These are phyloP conservation scores for Entomortierella beljakovae DNA, from an alignment of 192 early-diverging fungal genomes.

Conservation along the genomic window DNA sequence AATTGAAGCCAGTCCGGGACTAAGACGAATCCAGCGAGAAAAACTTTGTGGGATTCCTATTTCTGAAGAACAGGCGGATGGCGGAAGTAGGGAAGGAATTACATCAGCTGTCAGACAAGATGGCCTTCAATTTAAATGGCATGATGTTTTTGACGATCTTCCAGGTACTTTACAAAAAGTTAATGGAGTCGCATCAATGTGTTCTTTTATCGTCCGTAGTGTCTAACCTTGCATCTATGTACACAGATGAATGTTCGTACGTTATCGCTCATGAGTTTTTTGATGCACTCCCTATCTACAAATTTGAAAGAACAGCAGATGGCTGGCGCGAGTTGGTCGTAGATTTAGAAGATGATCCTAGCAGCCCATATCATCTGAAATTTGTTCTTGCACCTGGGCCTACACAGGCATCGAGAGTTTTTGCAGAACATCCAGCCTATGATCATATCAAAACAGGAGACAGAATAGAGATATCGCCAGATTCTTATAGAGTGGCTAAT, in stretches of 20 bases:
- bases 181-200: not conserved
- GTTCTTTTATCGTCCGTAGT: too few relatives aligned
- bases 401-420: slow-evolving; percentile 65
- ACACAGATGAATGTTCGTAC: slow-evolving; percentile 67
- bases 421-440: slow-evolving; percentile 55
- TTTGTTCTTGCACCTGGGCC: slow-evolving; percentile 73
- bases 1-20: slow-evolving; percentile 85
- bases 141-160: slow-evolving; percentile 74
- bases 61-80: slow-evolving; percentile 39
- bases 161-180: slow-evolving; percentile 56
- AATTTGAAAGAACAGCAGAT: slow-evolving; percentile 78
- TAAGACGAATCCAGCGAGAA: slow-evolving; percentile 74
- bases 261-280: slow-evolving; percentile 97
- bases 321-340: slow-evolving; percentile 94
- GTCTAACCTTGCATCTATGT: too few relatives aligned
- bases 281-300: slow-evolving; percentile 93
- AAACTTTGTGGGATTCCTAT: slow-evolving; percentile 58
- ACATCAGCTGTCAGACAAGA: slow-evolving; percentile 41
- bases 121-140: slow-evolving; percentile 71
- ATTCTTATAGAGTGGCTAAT: slow-evolving; percentile 72
- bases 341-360: slow-evolving; percentile 77
- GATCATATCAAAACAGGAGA: slow-evolving; percentile 76
- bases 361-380: slow-evolving; percentile 81
- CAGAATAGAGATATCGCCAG: slow-evolving; percentile 87
- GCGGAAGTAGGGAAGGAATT: slow-evolving; percentile 36